These are phyloP conservation scores for Meredithiella fracta DNA, from an alignment of 2,329 filamentous ascomycete genomes.

Conservation along the genomic window DNA sequence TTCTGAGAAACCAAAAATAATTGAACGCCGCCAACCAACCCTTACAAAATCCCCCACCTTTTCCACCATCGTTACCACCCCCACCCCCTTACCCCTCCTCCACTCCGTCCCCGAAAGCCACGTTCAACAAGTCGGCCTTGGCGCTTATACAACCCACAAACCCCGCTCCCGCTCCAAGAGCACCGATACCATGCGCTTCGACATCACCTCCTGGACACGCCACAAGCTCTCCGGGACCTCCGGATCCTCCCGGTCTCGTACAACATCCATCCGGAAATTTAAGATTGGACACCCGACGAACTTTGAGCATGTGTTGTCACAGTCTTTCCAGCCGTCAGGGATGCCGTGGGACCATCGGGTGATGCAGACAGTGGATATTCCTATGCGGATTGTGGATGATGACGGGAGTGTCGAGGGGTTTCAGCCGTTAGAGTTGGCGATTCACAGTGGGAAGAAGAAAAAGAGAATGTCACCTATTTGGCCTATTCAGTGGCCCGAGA, in stretches of 20 bases:
- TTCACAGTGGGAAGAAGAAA: constrained; percentile 25
- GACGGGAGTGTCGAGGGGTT: constrained; percentile 26
- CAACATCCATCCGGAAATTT: constrained; percentile 20
- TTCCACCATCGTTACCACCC: not conserved
- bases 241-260: constrained; percentile 17
- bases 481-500: constrained; percentile 27
- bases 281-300: constrained; percentile 42
- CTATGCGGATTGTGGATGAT: not conserved
- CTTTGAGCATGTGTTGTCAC: constrained; percentile 33
- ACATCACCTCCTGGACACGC: constrained; percentile 21
- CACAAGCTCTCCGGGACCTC: constrained; percentile 7
- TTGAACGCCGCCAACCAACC: constrained; percentile 9
- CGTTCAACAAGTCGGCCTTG: constrained; percentile 21
- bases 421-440: constrained; percentile 40
- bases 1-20: not conserved
- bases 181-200: constrained; percentile 18
- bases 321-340: constrained; percentile 15
- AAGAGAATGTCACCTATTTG: constrained; percentile 38
- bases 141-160: constrained; percentile 20
- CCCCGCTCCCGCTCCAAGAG: constrained; percentile 16
- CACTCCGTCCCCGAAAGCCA: constrained; percentile 18
- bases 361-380: not conserved
- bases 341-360: not conserved
- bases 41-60: not conserved
- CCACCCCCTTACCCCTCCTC: constrained; percentile 13